Evolutionary conservation across 1,139 yeast genomes (phyloP), one percentile per base, ranked within the genome.

Genomic region (Geotrichum carabidarum): DNA sequence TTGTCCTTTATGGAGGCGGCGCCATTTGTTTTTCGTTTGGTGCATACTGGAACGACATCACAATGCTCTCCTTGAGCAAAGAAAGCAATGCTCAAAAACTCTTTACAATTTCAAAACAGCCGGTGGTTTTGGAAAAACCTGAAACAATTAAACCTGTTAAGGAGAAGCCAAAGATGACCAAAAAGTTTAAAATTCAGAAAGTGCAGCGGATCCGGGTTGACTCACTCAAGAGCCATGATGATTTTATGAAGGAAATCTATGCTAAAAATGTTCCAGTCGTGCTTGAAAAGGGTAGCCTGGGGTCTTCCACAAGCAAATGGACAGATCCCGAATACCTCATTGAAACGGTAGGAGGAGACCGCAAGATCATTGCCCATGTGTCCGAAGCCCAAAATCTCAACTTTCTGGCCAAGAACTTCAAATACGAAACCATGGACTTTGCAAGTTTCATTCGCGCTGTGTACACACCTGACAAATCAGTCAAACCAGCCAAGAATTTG

Each of bases 1-100:
- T 74, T 7, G 49, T 69, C 1, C 63, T 81, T 4, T 62, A 81
- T 41, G 87, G 86, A 4, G 95, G 95, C 4, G 95, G 95, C 1
- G 91, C 86, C 0, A 89, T 86, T 1, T 87, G 95, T 66, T 87
- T 85, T 64, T 86, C 93, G 0, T 87, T 86, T 71, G 95, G 95
- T 0, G 80, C 89, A 32, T 79, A 76, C 47, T 84, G 84, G 77
- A 84, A 82, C 58, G 68, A 70, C 32, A 44, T 63, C 18, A 46
- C 64, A 9, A 56, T 63, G 4, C 35, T 65, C 8, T 41, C 53
- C 8, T 27, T 57, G 9, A 27, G 27, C 12, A 36, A 36, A 27
- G 38, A 30, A n/a, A 12, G 44, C 49, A 17, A 40, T 7, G 22
- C 30, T 27, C 18, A 45, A 12, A 27, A 27, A 12, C 35, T 49